phyloP scores from a whole-genome alignment of 2,329 filamentous ascomycete genomes.

The Colletotrichum musicola region DNA sequence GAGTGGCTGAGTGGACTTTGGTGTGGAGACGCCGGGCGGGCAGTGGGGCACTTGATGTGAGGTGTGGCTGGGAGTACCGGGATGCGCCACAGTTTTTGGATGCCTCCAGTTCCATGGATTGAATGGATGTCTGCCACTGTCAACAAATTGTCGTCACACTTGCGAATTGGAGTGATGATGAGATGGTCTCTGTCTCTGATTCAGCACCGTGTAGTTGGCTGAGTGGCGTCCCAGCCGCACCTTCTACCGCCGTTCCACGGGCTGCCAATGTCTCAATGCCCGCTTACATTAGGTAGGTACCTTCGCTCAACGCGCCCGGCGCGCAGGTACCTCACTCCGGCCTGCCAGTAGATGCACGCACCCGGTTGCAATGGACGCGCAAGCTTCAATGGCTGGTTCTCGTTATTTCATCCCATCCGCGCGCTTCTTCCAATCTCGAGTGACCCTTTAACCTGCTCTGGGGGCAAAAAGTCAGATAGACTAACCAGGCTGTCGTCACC shows the following conservation, averaged over 20 bases:
- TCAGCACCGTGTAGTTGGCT: background rate
- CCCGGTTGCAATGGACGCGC: conserved; percentile 28
- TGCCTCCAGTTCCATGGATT: too few relatives aligned
- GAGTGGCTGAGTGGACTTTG: background rate
- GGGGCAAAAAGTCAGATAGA: background rate
- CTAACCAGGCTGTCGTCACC: conserved; percentile 25
- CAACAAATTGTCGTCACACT: too few relatives aligned
- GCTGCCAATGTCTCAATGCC: too few relatives aligned
- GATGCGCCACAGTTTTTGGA: background rate
- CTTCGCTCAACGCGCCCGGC: too few relatives aligned
- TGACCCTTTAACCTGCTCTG: background rate
- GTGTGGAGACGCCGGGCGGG: background rate
- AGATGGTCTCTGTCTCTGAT: background rate
- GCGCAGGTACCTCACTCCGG: background rate
- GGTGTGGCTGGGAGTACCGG: background rate
- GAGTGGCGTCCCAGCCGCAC: background rate
- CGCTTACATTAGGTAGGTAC: too few relatives aligned
- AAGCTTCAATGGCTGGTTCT: conserved; percentile 23
- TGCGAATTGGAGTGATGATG: too few relatives aligned
- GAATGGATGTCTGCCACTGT: too few relatives aligned
- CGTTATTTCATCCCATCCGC: conserved; percentile 6
- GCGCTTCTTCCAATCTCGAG: background rate
- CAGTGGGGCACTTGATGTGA: too few relatives aligned
- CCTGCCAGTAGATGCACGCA: conserved; percentile 1
- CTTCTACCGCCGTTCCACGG: too few relatives aligned